These are phyloP conservation scores for Fusarium chuoi DNA, from an alignment of 2,329 filamentous ascomycete species.

Conservation along the genomic window DNA sequence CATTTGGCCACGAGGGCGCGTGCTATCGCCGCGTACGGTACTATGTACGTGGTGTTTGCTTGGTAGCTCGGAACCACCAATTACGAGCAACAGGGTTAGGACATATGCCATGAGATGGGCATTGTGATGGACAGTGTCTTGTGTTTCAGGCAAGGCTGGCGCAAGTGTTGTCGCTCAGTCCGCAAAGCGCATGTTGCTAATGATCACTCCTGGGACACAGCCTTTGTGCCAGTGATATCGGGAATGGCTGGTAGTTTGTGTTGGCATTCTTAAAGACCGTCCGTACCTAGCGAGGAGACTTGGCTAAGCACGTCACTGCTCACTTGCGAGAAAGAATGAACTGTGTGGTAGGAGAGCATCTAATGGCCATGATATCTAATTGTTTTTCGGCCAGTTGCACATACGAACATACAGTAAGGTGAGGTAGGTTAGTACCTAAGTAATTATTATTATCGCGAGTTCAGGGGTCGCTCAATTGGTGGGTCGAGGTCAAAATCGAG, in stretches of 20 bases:
- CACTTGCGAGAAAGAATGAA: slow-evolving; percentile 1
- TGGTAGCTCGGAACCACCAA: slow-evolving; percentile 5
- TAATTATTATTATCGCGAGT: slow-evolving; percentile 7
- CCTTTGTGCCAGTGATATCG: neutral
- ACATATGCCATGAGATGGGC: neutral
- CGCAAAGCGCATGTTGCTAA: neutral
- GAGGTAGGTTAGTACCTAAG: no score
- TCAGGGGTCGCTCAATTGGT: slow-evolving; percentile 34
- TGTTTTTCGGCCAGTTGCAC: slow-evolving; percentile 11
- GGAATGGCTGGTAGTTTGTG: neutral
- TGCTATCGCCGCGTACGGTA: slow-evolving; percentile 12
- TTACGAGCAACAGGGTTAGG: slow-evolving; percentile 14
- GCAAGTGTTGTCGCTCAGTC: slow-evolving; percentile 1
- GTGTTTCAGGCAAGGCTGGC: slow-evolving; percentile 37
- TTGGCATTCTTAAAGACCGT: neutral
- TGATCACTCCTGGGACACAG: neutral
- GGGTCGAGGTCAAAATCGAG: slow-evolving; percentile 4
- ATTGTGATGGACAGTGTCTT: slow-evolving; percentile 38
- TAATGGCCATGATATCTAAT: slow-evolving; percentile 21
- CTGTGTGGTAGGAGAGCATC: slow-evolving; percentile 2
- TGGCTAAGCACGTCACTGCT: neutral
- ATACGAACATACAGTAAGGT: neutral
- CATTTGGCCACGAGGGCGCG: slow-evolving; percentile 13
- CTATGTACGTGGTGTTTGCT: slow-evolving; percentile 7
- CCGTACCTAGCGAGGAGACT: neutral